Base-by-base conservation (phyloP, 176 grass and related monocot species). In the Metroxylon sagu region DNA sequence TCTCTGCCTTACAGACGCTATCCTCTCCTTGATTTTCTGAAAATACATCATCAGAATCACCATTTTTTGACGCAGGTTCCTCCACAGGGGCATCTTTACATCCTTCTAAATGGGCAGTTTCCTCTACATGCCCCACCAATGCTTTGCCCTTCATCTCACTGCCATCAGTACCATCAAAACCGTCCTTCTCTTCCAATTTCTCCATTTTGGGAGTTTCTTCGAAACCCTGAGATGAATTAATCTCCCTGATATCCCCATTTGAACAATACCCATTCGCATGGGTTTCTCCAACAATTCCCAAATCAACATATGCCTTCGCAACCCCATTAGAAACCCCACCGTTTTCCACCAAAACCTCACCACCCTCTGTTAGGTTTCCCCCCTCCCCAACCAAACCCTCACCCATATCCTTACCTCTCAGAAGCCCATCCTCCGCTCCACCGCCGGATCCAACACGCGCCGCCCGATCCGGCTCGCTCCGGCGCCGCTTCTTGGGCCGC, bases 401-500 rank as follows among this genome's bases (percentile, higher is more conserved):
- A 21, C 54, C 79, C 4, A 70, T 52, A 50, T 71, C 55, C 26
- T 43, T 74, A 30, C 61, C 58, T 52, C 67, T 26, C 39, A 59
- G 56, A 18, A 72, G 65, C 14, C 61, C 58, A 12, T 5, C 50
- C 30, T 14, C 29, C 16, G 61, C 53, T 10, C 28, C 29, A 29
- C 80, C 28, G 18, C 74, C 14, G 27, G 18, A 53, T 54, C 57
- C 26, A 18, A 2, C 58, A 73, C 75, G 12, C 64, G 50, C 80
- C 28, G 23, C 74, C 14, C 29, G 18, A 53, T 62, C 49, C 48
- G 50, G 14, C 58, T 76, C 78, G 12, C 29, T 64, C 0, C 64
- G 62, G 1, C 78, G 72, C 18, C 82, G 74, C 71, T 85, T 85
- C 86, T 82, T 90, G 14, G 82, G 75, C 1, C 82, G 55, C 55